Evolutionary conservation across 148 eudicot species (phyloP), one percentile per base, ranked within the genome.

Genomic region (Selenicereus undatus): DNA sequence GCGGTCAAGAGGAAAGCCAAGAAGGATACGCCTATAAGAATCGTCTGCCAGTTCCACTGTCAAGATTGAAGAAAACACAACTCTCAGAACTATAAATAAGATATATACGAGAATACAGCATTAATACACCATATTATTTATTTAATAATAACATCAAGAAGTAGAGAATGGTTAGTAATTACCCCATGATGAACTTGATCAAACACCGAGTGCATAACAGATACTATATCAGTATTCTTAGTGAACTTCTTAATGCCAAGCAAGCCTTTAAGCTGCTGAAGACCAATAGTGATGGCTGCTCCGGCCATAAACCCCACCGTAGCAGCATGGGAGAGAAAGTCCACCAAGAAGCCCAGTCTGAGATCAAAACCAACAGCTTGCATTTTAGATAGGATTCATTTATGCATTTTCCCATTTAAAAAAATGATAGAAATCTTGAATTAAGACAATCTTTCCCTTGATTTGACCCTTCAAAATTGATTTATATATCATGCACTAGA

Each of bases 241-340:
- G 98, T 93, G 90, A 95, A 93, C 0, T 80, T 77, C 69, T 76
- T 79, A 7, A 95, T 87, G 76, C 98, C 98, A 45, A 95, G 90
- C 73, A 95, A 81, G 10, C 97, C 96, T 79, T 95, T 93, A 1
- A 95, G 97, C 90, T 95, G 98, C 77, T 93, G 97, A 83, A 95
- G 97, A 76, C 81, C 88, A 52, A 95, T 95, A 7, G 96, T 95
- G 29, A 95, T 86, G 54, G 98, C 96, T 14, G 96, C 97, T 30
- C 98, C 98, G 68, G 87, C 97, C 98, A 95, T 95, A 74, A 95
- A 95, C 32, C 98, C 98, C n/a, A 95, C 93, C 21, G 92, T 87
- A 11, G 98, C 98, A 68, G 98, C 97, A 82, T 93, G 97, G 0
- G 97, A 95, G 10, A 95, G 84, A 83, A 91, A 93, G 81, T 93